These are phyloP conservation scores for Aspergillus heteromorphus DNA, from an alignment of 495 filamentous ascomycete genomes.

Conservation along the genomic window DNA sequence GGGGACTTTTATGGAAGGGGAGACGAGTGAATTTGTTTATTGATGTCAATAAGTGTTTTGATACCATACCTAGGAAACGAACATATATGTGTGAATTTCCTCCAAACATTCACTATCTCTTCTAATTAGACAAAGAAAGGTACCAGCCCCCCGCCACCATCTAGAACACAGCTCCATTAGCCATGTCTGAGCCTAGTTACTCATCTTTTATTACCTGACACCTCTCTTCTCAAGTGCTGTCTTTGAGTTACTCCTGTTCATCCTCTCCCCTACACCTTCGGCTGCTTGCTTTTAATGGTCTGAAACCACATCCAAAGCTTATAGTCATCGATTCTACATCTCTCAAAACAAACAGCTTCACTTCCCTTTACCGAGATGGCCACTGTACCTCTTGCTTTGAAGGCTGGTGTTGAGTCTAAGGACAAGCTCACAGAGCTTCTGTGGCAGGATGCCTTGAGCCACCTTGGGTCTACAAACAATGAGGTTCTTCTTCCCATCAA, in stretches of 20 bases:
- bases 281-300: neutral
- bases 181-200: constrained; percentile 13
- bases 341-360: neutral
- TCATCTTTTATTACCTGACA: constrained; percentile 8
- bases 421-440: constrained; percentile 21
- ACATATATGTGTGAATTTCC: constrained; percentile 3
- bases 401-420: constrained; percentile 6
- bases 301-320: neutral
- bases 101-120: constrained; percentile 10
- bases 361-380: constrained; percentile 10
- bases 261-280: neutral
- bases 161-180: constrained; percentile 13
- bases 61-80: neutral
- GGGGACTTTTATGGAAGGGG: neutral
- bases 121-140: constrained; percentile 20
- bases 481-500: constrained; percentile 24
- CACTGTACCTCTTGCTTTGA: constrained; percentile 16
- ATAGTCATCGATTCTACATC: neutral
- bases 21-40: neutral
- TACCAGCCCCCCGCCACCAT: constrained; percentile 13
- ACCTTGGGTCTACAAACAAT: constrained; percentile 23
- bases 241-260: constrained; percentile 6
- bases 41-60: neutral
- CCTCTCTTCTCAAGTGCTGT: constrained; percentile 4
- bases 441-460: constrained; percentile 24